A percentile compares a stretch with the other conserved stretches of the same genome.
These are phyloP conservation scores for Phtheirospermum japonicum DNA, from an alignment of 257 asterid genomes.

Conservation along the genomic window DNA sequence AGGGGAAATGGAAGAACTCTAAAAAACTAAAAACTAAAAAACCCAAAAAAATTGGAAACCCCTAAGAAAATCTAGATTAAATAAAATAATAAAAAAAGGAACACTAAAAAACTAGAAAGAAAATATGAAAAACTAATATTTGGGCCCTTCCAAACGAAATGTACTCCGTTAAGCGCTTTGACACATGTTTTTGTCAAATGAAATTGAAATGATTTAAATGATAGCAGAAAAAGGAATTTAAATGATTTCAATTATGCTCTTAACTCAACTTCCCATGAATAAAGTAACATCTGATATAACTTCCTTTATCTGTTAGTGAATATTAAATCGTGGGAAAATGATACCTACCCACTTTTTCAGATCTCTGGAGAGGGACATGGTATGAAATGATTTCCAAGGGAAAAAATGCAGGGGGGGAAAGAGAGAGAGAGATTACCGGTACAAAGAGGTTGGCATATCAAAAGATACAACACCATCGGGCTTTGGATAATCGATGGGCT, in stretches of 20 bases:
- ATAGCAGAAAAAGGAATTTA: neutral
- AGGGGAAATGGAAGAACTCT: too few relatives aligned
- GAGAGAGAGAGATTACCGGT: constrained; percentile 53
- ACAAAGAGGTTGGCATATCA: constrained; percentile 81
- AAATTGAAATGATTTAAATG: too few relatives aligned
- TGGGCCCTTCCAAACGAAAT: too few relatives aligned
- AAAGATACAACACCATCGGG: constrained; percentile 85
- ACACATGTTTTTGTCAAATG: too few relatives aligned
- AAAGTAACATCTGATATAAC: neutral
- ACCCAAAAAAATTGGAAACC: too few relatives aligned
- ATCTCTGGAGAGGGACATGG: neutral
- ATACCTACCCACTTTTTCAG: neutral
- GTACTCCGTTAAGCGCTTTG: too few relatives aligned
- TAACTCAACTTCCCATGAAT: neutral
- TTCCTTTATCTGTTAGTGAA: neutral
- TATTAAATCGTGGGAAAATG: neutral
- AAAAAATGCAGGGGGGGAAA: neutral
- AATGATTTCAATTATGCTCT: neutral
- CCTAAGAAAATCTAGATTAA: too few relatives aligned
- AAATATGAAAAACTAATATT: too few relatives aligned
- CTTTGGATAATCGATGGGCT: constrained; percentile 75
- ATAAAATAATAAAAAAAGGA: too few relatives aligned
- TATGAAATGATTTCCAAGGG: neutral
- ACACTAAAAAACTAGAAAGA: too few relatives aligned
- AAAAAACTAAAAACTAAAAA: constrained; percentile 14